These are phyloP conservation scores for Dianthus caryophyllus DNA, from an alignment of 148 eudicot genomes.

Conservation along the genomic window DNA sequence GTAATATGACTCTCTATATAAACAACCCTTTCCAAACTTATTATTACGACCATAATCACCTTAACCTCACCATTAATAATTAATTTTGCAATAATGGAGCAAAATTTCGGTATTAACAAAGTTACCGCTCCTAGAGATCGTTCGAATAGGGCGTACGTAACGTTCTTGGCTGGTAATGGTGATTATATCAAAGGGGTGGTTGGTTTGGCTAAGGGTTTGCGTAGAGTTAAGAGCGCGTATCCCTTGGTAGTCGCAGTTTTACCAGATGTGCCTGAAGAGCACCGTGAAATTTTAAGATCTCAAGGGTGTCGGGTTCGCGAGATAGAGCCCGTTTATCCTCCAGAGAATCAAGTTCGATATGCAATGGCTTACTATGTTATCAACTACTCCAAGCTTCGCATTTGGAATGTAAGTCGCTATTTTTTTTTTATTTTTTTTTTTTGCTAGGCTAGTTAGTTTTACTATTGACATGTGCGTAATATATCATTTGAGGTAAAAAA, in stretches of 20 bases:
- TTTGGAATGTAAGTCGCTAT: conserved; percentile 52
- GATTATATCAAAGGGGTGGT: conserved; percentile 43
- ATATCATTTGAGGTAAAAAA: no score
- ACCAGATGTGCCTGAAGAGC: conserved; percentile 58
- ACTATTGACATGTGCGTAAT: no score
- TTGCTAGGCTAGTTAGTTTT: conserved; percentile 6
- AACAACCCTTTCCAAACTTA: background rate
- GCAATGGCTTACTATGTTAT: conserved; percentile 56
- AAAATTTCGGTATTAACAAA: background rate
- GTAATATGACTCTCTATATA: background rate
- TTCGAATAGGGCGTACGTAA: conserved; percentile 33
- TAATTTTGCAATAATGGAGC: background rate
- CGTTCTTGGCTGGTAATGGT: conserved; percentile 44
- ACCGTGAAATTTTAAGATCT: conserved; percentile 37
- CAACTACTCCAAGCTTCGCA: conserved; percentile 56
- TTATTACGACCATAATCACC: background rate
- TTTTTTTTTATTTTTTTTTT: no score
- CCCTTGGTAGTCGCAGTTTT: conserved; percentile 55
- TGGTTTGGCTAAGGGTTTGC: conserved; percentile 39
- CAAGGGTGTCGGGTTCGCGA: conserved; percentile 51
- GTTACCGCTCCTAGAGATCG: background rate
- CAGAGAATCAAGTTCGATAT: conserved; percentile 43
- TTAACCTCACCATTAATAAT: background rate
- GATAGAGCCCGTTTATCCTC: conserved; percentile 48
- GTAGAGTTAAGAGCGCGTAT: conserved; percentile 36